Evolutionary conservation across 2,329 filamentous ascomycete species (phyloP).

Genomic region (Ilyonectria mors-panacis): DNA sequence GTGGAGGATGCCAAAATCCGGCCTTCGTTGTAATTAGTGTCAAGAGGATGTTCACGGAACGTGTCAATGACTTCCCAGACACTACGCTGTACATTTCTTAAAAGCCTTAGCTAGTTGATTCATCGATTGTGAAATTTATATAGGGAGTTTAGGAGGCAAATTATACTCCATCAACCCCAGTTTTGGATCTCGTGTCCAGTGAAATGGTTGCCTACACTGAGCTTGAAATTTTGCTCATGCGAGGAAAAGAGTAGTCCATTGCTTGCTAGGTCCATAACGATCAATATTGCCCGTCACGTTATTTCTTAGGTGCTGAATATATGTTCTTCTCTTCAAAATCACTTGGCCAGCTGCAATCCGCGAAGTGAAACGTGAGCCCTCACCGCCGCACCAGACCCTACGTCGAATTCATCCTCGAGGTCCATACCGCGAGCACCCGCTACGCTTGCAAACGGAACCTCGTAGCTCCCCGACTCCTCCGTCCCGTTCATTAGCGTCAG

Average conservation of each 20-base stretch:
- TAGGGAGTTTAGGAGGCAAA: too few species aligned
- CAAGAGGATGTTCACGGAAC: too few species aligned
- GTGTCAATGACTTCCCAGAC: too few species aligned
- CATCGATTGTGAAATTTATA: too few species aligned
- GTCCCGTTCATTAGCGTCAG: slow-evolving; percentile 40
- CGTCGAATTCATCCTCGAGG: slow-evolving; percentile 36
- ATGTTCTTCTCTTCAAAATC: slow-evolving; percentile 10
- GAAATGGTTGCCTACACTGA: slow-evolving; percentile 7
- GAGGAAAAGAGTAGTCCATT: slow-evolving; percentile 21
- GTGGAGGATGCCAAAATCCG: slow-evolving; percentile 13
- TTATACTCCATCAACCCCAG: too few species aligned
- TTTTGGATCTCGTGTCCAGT: too few species aligned
- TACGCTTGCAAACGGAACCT: slow-evolving; percentile 37
- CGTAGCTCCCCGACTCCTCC: slow-evolving; percentile 31
- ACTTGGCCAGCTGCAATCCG: slow-evolving; percentile 39
- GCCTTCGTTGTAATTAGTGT: too few species aligned
- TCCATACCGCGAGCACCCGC: slow-evolving; percentile 32
- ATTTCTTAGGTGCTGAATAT: neutral
- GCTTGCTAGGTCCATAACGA: slow-evolving; percentile 27
- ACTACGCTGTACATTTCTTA: too few species aligned
- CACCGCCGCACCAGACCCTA: slow-evolving; percentile 38
- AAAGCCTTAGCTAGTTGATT: too few species aligned
- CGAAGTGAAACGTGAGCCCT: slow-evolving; percentile 40
- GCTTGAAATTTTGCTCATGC: neutral
- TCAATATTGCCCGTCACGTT: neutral